phyloP scores from a whole-genome alignment of 1,139 yeast genomes.

The Diutina ranongensis region DNA sequence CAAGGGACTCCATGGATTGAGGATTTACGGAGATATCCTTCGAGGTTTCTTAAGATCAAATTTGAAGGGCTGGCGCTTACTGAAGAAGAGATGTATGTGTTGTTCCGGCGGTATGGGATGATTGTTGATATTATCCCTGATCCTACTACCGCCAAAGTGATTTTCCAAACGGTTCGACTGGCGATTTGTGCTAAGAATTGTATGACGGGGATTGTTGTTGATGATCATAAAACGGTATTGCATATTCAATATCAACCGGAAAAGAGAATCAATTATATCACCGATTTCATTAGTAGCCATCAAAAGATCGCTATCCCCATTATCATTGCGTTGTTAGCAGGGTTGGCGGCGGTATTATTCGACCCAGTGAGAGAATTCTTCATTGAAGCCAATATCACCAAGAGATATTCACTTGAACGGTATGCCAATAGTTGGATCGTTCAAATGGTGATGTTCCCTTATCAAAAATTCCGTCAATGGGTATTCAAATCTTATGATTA shows the following conservation, averaged over 20 bases:
- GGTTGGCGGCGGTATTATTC: neutral
- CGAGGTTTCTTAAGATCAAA: slow-evolving; percentile 45
- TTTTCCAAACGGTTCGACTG: slow-evolving; percentile 45
- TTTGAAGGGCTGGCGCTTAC: slow-evolving; percentile 67
- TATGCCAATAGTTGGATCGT: slow-evolving; percentile 31
- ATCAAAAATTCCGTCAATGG: slow-evolving; percentile 15
- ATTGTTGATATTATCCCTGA: slow-evolving; percentile 61
- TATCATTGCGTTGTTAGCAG: slow-evolving; percentile 21
- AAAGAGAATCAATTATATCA: slow-evolving; percentile 38
- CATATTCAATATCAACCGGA: slow-evolving; percentile 65
- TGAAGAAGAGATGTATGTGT: slow-evolving; percentile 74
- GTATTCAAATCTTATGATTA: slow-evolving; percentile 9
- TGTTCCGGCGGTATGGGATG: slow-evolving; percentile 79
- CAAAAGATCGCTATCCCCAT: slow-evolving; percentile 68
- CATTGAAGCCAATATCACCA: slow-evolving; percentile 1
- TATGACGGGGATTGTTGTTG: slow-evolving; percentile 61
- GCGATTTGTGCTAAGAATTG: slow-evolving; percentile 89
- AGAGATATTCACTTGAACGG: slow-evolving; percentile 15
- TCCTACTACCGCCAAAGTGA: slow-evolving; percentile 30
- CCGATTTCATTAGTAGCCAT: slow-evolving; percentile 56
- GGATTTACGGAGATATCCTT: slow-evolving; percentile 72
- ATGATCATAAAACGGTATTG: slow-evolving; percentile 41
- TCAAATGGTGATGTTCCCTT: slow-evolving; percentile 21
- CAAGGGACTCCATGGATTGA: slow-evolving; percentile 96
- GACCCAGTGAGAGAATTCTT: slow-evolving; percentile 5